phyloP scores from a whole-genome alignment of 441 rosid genomes.

The Viola pubescens region DNA sequence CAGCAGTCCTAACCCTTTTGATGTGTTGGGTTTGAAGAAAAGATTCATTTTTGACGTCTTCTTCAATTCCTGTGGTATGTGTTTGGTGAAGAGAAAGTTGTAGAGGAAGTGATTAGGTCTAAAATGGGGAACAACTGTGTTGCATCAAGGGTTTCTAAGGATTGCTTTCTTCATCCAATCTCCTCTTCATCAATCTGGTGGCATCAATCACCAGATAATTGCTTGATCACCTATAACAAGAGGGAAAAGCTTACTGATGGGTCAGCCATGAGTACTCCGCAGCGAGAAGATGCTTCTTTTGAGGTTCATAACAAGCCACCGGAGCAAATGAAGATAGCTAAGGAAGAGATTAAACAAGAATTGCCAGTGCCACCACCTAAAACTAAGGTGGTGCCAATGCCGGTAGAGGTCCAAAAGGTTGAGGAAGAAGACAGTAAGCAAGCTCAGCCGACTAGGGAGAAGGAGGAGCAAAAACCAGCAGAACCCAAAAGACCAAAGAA shows the following conservation, averaged over 20 bases:
- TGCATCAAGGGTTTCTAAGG: conserved; percentile 26
- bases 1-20: too few relatives aligned
- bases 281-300: conserved; percentile 22
- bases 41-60: background rate
- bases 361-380: background rate
- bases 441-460: background rate
- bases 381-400: conserved; percentile 18
- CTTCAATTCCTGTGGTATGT: background rate
- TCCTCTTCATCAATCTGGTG: conserved; percentile 26
- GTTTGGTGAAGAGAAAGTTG: background rate
- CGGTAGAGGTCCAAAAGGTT: conserved; percentile 14
- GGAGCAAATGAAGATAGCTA: conserved; percentile 28
- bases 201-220: conserved; percentile 16
- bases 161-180: conserved; percentile 34
- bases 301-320: conserved; percentile 32
- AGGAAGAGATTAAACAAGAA: background rate
- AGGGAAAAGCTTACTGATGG: conserved; percentile 5
- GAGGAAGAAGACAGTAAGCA: conserved; percentile 18
- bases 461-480: conserved; percentile 21
- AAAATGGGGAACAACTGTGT: conserved; percentile 59
- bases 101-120: background rate
- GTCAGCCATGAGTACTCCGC: conserved; percentile 7
- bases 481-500: conserved; percentile 28
- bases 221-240: conserved; percentile 2
- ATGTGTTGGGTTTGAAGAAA: too few relatives aligned